Evolutionary conservation across 2,329 filamentous ascomycete genomes (phyloP).

Genomic region (Xylariaceae sp.): DNA sequence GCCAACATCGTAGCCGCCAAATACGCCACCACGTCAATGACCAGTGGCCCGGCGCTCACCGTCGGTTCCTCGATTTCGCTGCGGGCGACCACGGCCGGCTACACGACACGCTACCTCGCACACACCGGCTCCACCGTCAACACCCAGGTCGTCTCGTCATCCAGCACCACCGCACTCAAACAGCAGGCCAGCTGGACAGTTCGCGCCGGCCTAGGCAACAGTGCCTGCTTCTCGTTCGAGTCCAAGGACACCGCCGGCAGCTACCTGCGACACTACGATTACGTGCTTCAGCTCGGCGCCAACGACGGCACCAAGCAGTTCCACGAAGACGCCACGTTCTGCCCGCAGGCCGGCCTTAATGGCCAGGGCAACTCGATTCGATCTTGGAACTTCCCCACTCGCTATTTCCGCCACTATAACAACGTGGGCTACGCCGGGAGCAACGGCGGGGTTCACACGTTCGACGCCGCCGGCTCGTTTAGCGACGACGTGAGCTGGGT

Average conservation of each 20-base stretch:
- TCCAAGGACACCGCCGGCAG: conserved; percentile 63
- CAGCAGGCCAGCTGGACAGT: conserved; percentile 61
- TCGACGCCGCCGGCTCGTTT: conserved; percentile 57
- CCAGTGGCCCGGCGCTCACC: conserved; percentile 53
- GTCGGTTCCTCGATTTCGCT: conserved; percentile 60
- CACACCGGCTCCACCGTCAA: conserved; percentile 59
- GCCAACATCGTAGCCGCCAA: conserved; percentile 65
- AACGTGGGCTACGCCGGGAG: conserved; percentile 45
- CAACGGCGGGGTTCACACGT: conserved; percentile 48
- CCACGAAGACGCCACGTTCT: conserved; percentile 69
- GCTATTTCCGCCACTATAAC: conserved; percentile 62
- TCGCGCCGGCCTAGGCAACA: conserved; percentile 61
- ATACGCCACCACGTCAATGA: conserved; percentile 57
- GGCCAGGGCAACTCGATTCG: conserved; percentile 58
- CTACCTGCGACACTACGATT: conserved; percentile 64
- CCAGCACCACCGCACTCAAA: conserved; percentile 57
- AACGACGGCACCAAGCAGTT: conserved; percentile 64
- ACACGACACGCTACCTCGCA: conserved; percentile 60
- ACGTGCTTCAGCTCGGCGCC: conserved; percentile 55
- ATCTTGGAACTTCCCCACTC: conserved; percentile 66
- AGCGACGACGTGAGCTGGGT: conserved; percentile 62
- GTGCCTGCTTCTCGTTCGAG: conserved; percentile 67
- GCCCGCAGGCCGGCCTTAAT: conserved; percentile 58
- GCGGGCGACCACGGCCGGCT: conserved; percentile 62
- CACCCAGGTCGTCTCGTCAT: conserved; percentile 61